Base-by-base conservation (phyloP, 106 monocot species). In the Amphibolis antarctica region DNA sequence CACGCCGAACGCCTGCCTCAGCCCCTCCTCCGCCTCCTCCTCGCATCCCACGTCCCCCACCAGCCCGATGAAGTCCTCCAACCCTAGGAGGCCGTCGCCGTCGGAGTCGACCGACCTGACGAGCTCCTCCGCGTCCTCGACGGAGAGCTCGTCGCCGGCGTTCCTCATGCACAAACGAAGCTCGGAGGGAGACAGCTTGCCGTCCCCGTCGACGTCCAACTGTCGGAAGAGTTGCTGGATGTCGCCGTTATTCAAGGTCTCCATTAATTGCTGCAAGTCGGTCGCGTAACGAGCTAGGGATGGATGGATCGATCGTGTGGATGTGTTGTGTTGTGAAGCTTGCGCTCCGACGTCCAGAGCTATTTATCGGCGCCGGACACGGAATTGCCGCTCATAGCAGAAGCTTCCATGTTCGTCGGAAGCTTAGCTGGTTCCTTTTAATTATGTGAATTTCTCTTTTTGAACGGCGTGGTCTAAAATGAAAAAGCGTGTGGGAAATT, bases 51-150 rank as follows among this genome's bases (percentile, higher is more conserved):
- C 59, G 24, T 19, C 62, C 26, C 7, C 62, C 48, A 62, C 59
- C 42, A 80, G 66, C 5, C 52, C 46, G 28, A 63, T 27, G 63
- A 80, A 80, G 15, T 75, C 80, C 18, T 66, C 71, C 12, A 75
- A n/a, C 28, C 66, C 60, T 42, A 80, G 62, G 36, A 71, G 59
- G 3, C 80, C 79, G 42, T 80, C 79, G 9, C 79, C 79, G 62
- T 80, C 75, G 49, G 60, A 26, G 49, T 75, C 75, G 27, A 66
- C 59, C 19, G 42, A 14, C n/a, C 17, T 46, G 13, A 44, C 60
- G 36, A 65, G 12, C 36, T 57, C 74, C 25, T 45, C 54, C 30
- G 45, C 66, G 43, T 67, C 59, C 31, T 62, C 53, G 23, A 53
- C n/a, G 55, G 55, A 28, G 21, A 72, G 28, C 12, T 46, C 52